Percentiles rank a stretch among this genome's conserved stretches.
Conservation (phyloP, 2,329 filamentous ascomycete species). For the Knoxdaviesia proteae region DNA sequence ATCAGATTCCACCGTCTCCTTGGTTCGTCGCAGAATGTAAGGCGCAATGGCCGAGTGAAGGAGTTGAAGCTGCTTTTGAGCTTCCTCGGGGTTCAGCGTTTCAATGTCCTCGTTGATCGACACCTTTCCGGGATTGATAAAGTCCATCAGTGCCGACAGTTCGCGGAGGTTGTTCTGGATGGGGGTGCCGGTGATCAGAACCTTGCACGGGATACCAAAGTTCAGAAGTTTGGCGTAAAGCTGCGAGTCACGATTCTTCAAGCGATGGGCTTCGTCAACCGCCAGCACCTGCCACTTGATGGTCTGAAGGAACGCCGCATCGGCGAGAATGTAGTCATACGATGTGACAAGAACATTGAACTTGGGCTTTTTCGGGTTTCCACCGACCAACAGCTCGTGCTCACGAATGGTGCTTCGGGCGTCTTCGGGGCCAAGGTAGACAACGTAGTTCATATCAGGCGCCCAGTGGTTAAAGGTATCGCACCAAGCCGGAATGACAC, state of each 20-base stretch:
- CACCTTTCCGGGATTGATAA: constrained; percentile 87
- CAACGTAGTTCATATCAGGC: constrained; percentile 88
- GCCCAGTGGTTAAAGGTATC: constrained; percentile 96
- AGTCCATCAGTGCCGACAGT: constrained; percentile 80
- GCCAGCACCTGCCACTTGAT: constrained; percentile 97
- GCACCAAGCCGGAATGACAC: constrained; percentile 93
- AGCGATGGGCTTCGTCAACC: constrained; percentile 86
- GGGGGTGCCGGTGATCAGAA: constrained; percentile 90
- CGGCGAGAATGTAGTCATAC: constrained; percentile 84
- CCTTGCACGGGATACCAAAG: constrained; percentile 71
- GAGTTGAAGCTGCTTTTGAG: constrained; percentile 69
- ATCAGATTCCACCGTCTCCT: constrained; percentile 93
- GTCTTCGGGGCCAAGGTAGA: constrained; percentile 79
- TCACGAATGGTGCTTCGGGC: constrained; percentile 76
- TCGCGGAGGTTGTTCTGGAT: constrained; percentile 95
- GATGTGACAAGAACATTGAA: constrained; percentile 97
- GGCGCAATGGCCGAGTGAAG: constrained; percentile 76
- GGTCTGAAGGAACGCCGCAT: constrained; percentile 63
- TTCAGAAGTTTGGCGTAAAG: constrained; percentile 69
- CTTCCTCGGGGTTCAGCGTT: constrained; percentile 51
- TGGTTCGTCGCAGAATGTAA: constrained; percentile 86
- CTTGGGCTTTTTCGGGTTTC: constrained; percentile 72
- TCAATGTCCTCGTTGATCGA: constrained; percentile 85
- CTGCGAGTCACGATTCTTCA: constrained; percentile 93
- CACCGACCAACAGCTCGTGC: constrained; percentile 71